A percentile compares a stretch with the other conserved stretches of the same genome.
Evolutionary conservation across 73 alveolate species (phyloP).

Genomic region (Uronychia binucleata): DNA sequence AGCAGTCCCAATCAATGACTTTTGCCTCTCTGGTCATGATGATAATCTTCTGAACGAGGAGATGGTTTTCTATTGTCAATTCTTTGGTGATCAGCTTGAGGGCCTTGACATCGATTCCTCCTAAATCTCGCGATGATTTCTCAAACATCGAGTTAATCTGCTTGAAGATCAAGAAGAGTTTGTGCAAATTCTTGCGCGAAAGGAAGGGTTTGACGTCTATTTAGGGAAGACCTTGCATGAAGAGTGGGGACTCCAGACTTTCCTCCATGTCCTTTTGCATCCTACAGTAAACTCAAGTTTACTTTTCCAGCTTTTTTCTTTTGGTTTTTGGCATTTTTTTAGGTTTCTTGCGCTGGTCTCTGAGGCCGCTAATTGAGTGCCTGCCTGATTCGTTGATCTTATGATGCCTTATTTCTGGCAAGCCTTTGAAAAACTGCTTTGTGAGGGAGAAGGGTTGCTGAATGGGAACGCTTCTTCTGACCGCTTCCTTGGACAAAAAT

Average conservation of each 20-base stretch:
- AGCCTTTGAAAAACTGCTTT: neutral
- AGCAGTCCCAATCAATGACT: neutral
- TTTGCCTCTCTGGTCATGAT: neutral
- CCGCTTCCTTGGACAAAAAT: neutral
- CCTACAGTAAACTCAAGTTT: neutral
- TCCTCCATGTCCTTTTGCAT: neutral
- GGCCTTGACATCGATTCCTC: neutral
- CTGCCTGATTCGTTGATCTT: neutral
- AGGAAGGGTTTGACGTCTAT: neutral
- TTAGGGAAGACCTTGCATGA: neutral
- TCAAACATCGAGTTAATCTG: neutral
- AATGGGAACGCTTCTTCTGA: neutral
- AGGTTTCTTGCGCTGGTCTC: neutral
- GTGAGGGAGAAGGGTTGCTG: neutral
- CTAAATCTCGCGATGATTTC: neutral
- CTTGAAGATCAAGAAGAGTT: neutral
- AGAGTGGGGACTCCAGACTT: neutral
- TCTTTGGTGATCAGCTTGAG: neutral
- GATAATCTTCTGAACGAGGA: neutral
- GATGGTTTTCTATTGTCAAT: neutral
- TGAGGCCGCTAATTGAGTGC: no score
- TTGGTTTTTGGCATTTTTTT: neutral
- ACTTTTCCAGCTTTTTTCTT: neutral
- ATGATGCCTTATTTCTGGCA: neutral
- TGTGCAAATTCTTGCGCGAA: neutral